Evolutionary conservation across 2,329 filamentous ascomycete genomes (phyloP).

Genomic region (Trichoderma aggressivum): DNA sequence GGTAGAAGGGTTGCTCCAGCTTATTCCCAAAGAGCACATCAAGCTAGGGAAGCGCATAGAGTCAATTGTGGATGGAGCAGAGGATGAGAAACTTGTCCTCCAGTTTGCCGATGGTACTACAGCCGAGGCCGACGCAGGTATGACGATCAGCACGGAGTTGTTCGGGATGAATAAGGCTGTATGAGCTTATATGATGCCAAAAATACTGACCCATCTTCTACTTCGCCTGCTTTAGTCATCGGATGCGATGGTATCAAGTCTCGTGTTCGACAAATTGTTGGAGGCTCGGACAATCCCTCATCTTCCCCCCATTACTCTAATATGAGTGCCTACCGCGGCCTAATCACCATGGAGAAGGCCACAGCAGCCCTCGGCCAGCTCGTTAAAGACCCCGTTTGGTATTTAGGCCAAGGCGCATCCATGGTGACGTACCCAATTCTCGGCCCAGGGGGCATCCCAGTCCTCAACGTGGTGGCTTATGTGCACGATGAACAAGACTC

Average conservation of each 20-base stretch:
- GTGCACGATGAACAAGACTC: constrained; percentile 11
- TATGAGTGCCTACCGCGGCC: not conserved
- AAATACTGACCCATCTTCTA: not conserved
- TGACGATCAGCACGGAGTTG: not conserved
- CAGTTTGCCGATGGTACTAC: constrained; percentile 39
- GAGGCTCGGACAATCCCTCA: not conserved
- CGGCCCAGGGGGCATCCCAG: not conserved
- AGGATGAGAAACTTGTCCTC: constrained; percentile 28
- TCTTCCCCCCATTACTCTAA: constrained; percentile 12
- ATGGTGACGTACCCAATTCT: constrained; percentile 9
- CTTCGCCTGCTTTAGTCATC: not conserved
- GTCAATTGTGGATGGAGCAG: constrained; percentile 27
- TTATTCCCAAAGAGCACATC: constrained; percentile 32
- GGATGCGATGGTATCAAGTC: constrained; percentile 20
- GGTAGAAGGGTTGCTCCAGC: constrained; percentile 33
- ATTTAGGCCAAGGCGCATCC: constrained; percentile 2
- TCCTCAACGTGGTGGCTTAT: not conserved
- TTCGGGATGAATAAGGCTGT: not conserved
- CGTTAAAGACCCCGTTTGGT: not conserved
- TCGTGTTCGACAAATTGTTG: not conserved
- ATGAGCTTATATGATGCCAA: not conserved
- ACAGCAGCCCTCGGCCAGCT: not conserved
- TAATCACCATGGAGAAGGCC: not conserved
- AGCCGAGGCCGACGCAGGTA: constrained; percentile 28
- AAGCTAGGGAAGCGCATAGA: constrained; percentile 36